Conservation (phyloP, 805 yeast species). For the Blastobotrys muscicola region DNA sequence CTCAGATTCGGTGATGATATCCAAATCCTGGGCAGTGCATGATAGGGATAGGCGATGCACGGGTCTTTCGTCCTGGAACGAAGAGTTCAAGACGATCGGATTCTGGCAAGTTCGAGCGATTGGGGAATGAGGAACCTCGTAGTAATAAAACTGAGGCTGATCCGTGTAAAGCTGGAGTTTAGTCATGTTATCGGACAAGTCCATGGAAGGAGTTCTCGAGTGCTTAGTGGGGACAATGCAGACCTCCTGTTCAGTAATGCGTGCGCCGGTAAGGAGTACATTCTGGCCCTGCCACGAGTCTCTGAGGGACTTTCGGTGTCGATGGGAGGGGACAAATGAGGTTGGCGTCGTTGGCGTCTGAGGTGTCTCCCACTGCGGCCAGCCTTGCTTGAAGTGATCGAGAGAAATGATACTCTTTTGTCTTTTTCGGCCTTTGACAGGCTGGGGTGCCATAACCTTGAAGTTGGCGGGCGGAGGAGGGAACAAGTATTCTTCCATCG, state of each 20-base stretch:
- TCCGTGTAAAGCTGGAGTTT: not conserved
- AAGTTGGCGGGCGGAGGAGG: not conserved
- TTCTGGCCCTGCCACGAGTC: slow-evolving; percentile 7
- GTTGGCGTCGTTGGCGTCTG: not conserved
- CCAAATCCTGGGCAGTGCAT: no score
- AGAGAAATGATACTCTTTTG: slow-evolving; percentile 12
- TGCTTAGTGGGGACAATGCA: slow-evolving; percentile 3
- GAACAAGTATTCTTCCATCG: not conserved
- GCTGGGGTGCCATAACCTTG: slow-evolving; percentile 18
- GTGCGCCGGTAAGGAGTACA: slow-evolving; percentile 2
- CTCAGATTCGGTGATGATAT: no score
- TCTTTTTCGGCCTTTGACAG: slow-evolving; percentile 14
- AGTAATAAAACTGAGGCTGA: not conserved
- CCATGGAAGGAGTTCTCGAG: slow-evolving; percentile 7
- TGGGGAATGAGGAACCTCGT: slow-evolving; percentile 10
- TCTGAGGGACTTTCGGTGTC: not conserved
- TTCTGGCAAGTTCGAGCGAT: slow-evolving; percentile 12
- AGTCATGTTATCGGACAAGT: slow-evolving; percentile 4
- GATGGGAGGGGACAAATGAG: not conserved
- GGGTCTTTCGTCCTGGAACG: slow-evolving; percentile 5
- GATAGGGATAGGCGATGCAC: no score
- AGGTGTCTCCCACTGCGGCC: not conserved
- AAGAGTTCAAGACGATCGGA: slow-evolving; percentile 14
- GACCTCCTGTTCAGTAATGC: slow-evolving; percentile 5
- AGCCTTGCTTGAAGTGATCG: slow-evolving; percentile 2